Percentiles rank a stretch among this genome's conserved stretches.
Evolutionary conservation across 371 early-diverging fungal genomes (phyloP).

Genomic region (Circinella umbellata): DNA sequence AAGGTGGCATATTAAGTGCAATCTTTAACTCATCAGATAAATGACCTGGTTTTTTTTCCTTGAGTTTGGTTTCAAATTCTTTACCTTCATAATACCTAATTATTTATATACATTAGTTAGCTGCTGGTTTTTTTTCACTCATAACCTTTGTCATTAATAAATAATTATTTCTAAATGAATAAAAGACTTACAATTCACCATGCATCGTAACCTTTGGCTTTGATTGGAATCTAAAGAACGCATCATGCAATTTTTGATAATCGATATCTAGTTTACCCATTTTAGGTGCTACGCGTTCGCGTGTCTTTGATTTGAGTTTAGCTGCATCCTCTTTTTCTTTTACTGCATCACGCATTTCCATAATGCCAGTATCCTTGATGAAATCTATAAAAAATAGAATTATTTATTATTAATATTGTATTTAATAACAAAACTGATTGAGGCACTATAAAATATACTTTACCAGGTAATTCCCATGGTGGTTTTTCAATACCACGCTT

Average conservation of each 20-base stretch:
- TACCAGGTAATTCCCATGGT: conserved; percentile 93
- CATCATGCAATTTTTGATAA: conserved; percentile 96
- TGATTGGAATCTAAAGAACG: conserved; percentile 96
- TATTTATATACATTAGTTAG: not conserved
- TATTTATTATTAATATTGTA: too few species aligned
- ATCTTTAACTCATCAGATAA: conserved; percentile 86
- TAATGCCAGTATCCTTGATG: conserved; percentile 97
- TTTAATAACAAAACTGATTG: too few species aligned
- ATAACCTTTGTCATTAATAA: too few species aligned
- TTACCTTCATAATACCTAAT: conserved; percentile 95
- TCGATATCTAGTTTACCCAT: conserved; percentile 97
- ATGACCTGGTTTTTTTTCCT: conserved; percentile 89
- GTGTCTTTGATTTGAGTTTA: conserved; percentile 82
- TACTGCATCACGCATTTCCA: conserved; percentile 92
- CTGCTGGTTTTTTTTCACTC: too few species aligned
- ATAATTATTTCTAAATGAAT: too few species aligned
- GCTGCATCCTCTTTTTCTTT: conserved; percentile 84
- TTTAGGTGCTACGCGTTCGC: conserved; percentile 91
- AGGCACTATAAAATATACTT: not conserved
- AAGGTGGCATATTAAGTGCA: conserved; percentile 90
- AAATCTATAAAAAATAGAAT: conserved; percentile 63
- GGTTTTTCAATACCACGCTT: conserved; percentile 96
- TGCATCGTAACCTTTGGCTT: conserved; percentile 83
- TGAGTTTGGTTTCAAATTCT: conserved; percentile 91
- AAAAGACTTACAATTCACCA: conserved; percentile 79